Base-by-base conservation (phyloP, 192 early-diverging fungal genomes). In the Backusella morwellensis region DNA sequence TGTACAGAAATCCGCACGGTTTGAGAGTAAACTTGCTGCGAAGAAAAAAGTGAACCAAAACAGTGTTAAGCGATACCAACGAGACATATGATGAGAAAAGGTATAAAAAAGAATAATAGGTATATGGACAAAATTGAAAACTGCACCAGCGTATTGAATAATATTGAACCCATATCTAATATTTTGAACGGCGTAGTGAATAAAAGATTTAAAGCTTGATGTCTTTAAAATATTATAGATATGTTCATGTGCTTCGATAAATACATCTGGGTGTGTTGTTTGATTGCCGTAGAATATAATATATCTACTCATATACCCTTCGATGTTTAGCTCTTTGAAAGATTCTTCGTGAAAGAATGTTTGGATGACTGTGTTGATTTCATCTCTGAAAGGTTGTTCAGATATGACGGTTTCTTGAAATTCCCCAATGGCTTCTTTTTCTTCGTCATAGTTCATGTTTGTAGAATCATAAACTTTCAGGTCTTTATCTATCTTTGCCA, bases 281-380 rank as follows among this genome's bases (percentile, higher is more conserved):
- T 66, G 72, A 1, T 41, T 36, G 15, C 59, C 71, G 7, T 73
- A 70, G 21, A 70, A 70, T 12, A 54, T 35, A 3, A 73, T 72
- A 42, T 81, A 74, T 17, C 76, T 66, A 14, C 38, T 66, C 15
- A 73, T 29, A 44, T 66, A 70, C 0, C 72, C 63, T 5, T 63
- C 70, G 3, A 81, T 23, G 9, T 77, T 81, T 0, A 81, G 54
- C 15, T 81, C 80, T 70, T 81, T 76, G 38, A 74, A 74, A 12
- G 80, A 77, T 12, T 56, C 40, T 14, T 47, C 26, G 4, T 73
- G 68, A 50, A 81, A 81, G 72, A 81, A 81, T 1, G 80, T 81
- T 36, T 29, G n/a, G 0, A 81, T 35, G 3, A 81, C 72, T 21
- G 70, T 47, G 12, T 81, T 73, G 4, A 81, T 50, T 68, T 81